Evolutionary conservation across 2,329 filamentous ascomycete species (phyloP), one percentile per base, ranked within the genome.

Genomic region (Graphilbum fragrans): DNA sequence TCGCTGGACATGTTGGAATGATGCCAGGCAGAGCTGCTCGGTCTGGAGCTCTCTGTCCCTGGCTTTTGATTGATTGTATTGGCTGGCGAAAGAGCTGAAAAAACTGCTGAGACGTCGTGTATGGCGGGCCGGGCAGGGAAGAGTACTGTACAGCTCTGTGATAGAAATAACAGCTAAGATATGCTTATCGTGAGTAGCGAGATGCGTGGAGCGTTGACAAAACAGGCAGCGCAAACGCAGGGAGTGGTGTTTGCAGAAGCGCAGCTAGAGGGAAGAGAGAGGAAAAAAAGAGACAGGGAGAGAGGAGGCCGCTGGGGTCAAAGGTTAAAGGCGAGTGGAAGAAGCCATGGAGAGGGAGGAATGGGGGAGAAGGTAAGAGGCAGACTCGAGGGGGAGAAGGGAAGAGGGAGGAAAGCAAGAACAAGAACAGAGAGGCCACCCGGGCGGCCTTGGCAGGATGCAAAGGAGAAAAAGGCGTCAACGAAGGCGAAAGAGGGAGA

Each of bases 1-100:
- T 64, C 56, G 41, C 52, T 50, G 19, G 58, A 52, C 46, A 59
- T 55, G 54, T 31, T 14, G 23, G 23, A n/a, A n/a, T n/a, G n/a
- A n/a, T n/a, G n/a, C 14, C 6, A 16, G 6, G 14, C 12, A 31
- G 29, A 31, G 12, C 11, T 31, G n/a, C n/a, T n/a, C n/a, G n/a
- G n/a, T n/a, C n/a, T n/a, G n/a, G n/a, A n/a, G n/a, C n/a, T n/a
- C n/a, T n/a, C n/a, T n/a, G n/a, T n/a, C n/a, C n/a, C n/a, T n/a
- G n/a, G n/a, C n/a, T n/a, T n/a, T n/a, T n/a, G n/a, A n/a, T n/a
- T n/a, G n/a, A n/a, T n/a, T n/a, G n/a, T n/a, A n/a, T n/a, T n/a
- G n/a, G n/a, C n/a, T n/a, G n/a, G n/a, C n/a, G n/a, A n/a, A n/a
- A n/a, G n/a, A n/a, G n/a, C n/a, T n/a, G n/a, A n/a, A n/a, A n/a